Evolutionary conservation across 2,329 filamentous ascomycete species (phyloP).

Genomic region (Pseudogymnoascus sp.): DNA sequence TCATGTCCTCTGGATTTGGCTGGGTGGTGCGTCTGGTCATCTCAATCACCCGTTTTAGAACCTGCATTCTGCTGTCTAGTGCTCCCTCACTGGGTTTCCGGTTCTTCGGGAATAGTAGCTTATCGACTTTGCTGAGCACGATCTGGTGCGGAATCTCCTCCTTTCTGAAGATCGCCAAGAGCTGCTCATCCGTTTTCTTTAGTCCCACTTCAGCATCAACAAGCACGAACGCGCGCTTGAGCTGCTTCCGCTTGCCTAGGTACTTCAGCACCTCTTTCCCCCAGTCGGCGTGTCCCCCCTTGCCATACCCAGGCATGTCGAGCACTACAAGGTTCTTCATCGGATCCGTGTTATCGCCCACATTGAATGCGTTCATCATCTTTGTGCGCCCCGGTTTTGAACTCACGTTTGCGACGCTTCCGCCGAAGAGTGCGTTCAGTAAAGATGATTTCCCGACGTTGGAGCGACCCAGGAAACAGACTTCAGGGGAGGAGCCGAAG

Average conservation of each 20-base stretch:
- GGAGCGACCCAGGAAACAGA: conserved; percentile 56
- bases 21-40: conserved; percentile 36
- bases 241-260: conserved; percentile 51
- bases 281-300: conserved; percentile 54
- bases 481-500: conserved; percentile 33
- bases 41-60: conserved; percentile 34
- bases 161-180: conserved; percentile 48
- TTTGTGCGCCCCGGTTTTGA: conserved; percentile 54
- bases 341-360: conserved; percentile 36
- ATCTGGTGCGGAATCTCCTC: conserved; percentile 57
- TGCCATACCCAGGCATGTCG: conserved; percentile 67
- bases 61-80: conserved; percentile 28
- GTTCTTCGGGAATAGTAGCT: conserved; percentile 36
- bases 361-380: conserved; percentile 59
- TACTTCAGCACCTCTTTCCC: conserved; percentile 63
- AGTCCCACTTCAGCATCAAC: conserved; percentile 57
- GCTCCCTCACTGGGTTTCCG: conserved; percentile 26
- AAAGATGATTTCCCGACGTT: conserved; percentile 65
- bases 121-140: conserved; percentile 60
- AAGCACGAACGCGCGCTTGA: conserved; percentile 53
- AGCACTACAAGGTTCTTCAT: conserved; percentile 45
- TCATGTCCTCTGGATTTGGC: conserved; percentile 31
- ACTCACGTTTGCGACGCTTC: conserved; percentile 46
- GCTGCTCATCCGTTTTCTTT: conserved; percentile 50
- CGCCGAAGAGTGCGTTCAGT: conserved; percentile 54